These are phyloP conservation scores for Monilinia fructicola DNA, from an alignment of 2,329 filamentous ascomycete species.

Conservation along the genomic window DNA sequence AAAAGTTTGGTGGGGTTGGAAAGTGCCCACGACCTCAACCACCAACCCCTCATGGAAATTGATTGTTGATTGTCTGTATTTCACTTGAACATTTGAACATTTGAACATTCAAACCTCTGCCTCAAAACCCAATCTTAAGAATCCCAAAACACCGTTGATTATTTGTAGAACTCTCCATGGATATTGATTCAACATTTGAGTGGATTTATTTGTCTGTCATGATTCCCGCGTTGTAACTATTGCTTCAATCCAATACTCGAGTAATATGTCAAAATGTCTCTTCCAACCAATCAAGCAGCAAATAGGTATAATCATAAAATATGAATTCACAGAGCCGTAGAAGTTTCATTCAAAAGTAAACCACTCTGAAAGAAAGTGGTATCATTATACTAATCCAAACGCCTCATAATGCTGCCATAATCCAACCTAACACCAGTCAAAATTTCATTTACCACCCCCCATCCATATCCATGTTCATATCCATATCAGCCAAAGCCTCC, in stretches of 20 bases:
- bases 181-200: too few relatives aligned
- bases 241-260: too few relatives aligned
- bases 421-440: slow-evolving; percentile 9
- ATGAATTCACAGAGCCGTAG: neutral
- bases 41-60: neutral
- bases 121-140: neutral
- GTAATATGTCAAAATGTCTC: neutral
- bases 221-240: neutral
- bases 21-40: neutral
- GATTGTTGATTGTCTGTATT: neutral
- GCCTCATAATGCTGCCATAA: slow-evolving; percentile 21
- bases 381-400: slow-evolving; percentile 16
- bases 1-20: slow-evolving; percentile 17
- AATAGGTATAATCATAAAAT: neutral
- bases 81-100: neutral
- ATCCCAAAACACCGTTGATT: neutral
- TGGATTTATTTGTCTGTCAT: neutral
- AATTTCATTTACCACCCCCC: slow-evolving; percentile 17
- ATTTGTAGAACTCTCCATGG: too few relatives aligned
- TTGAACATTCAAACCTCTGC: neutral
- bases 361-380: neutral
- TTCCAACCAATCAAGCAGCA: neutral
- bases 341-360: neutral
- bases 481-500: slow-evolving; percentile 66
- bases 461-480: slow-evolving; percentile 50